Base-by-base conservation (phyloP, 1,139 yeast genomes). In the Debaryomycetaceae sp. region DNA sequence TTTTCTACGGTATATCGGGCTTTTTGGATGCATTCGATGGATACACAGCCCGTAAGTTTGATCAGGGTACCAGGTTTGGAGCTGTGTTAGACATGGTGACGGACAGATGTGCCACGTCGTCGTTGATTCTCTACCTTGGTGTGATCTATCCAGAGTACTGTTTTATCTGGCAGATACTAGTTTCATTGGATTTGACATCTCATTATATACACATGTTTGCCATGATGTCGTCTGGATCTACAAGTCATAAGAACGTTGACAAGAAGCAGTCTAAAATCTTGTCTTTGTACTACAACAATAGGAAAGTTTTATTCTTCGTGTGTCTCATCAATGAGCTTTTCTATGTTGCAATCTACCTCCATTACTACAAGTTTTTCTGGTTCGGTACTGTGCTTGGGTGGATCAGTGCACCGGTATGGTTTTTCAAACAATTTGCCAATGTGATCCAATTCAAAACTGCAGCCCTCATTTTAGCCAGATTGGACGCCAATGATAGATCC, bases 151-250 rank as follows among this genome's bases (percentile, higher is more conserved):
- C 98, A 7, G 44, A 55, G 15, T 77, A 61, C 56, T 71, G 72
- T 41, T 65, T 86, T 14, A 55, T 83, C n/a, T 91, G 94, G 83
- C 99, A 94, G 67, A 56, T 87, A 26, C 71, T 92, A 53, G 82
- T 89, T 41, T 85, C 94, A 19, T 70, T 92, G 54, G 99, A 94
- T 63, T 75, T 94, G 56, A 91, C 98, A 2, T 85, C 95, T 41
- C 99, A 94, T 60, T 94, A 94, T 67, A 87, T 94, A 86, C 98
- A 94, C 70, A 92, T 94, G 98, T 91, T 91, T 62, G 96, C 98
- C 40, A 87, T 88, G 72, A 69, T 91, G 53, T 76, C 83, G 39
- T 72, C 81, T 35, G 98, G 98, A 11, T 81, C 87, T 8, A 58
- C 78, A 13, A 81, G 91, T 33, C 99, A 94, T 68, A 94, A 94